Conservation (phyloP, 352 stramenopile species). For the Thraustochytrium sp. region DNA sequence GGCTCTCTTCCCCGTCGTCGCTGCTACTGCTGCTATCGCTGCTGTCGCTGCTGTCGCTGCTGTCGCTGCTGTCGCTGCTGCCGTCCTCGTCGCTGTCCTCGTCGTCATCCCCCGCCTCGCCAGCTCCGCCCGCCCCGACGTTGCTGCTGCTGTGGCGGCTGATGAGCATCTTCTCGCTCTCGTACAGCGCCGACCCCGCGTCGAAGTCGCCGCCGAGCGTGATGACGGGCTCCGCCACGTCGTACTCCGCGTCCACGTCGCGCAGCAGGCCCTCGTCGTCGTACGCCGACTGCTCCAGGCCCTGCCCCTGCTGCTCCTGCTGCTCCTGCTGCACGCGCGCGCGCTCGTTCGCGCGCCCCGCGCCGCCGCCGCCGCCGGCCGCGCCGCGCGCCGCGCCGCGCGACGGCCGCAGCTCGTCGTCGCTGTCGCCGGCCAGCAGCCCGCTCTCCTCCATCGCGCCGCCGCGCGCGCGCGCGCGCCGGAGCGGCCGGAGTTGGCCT, state of each 20-base stretch:
- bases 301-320: neutral
- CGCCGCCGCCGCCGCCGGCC: too few relatives aligned
- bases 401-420: too few relatives aligned
- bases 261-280: neutral
- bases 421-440: neutral
- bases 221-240: neutral
- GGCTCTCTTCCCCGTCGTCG: neutral
- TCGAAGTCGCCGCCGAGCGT: slow-evolving; percentile 10
- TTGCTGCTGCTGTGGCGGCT: neutral
- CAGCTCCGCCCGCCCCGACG: neutral
- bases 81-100: neutral
- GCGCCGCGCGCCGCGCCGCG: too few relatives aligned
- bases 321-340: neutral
- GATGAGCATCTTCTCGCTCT: neutral
- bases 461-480: too few relatives aligned
- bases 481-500: too few relatives aligned
- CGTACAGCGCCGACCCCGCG: neutral
- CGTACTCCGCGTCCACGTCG: neutral
- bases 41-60: neutral
- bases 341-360: neutral
- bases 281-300: neutral
- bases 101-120: neutral
- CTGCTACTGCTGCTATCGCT: neutral
- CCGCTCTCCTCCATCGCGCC: neutral
- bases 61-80: neutral